These are phyloP conservation scores for Auricularia heimuer DNA, from an alignment of 768 basidiomycete species.

Conservation along the genomic window DNA sequence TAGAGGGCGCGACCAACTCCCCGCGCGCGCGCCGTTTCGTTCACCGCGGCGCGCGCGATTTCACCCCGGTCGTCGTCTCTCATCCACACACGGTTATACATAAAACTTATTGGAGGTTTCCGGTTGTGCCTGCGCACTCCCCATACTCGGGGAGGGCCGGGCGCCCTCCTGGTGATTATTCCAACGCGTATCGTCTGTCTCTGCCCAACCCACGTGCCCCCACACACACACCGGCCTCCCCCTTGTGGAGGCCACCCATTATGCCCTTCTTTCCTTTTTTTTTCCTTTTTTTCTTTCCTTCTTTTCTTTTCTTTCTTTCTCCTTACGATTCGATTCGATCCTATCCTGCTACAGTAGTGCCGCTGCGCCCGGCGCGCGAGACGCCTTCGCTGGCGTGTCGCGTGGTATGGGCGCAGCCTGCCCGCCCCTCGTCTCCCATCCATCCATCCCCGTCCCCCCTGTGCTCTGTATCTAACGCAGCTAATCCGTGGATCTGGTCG, in stretches of 20 bases:
- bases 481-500: not conserved
- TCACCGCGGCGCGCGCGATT: not conserved
- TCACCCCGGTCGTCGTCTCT: not conserved
- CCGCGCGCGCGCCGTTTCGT: too few relatives aligned
- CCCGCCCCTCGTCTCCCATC: too few relatives aligned
- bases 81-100: not conserved
- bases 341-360: not conserved
- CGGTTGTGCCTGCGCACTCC: not conserved
- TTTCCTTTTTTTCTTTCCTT: conserved; percentile 5
- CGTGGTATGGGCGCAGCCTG: too few relatives aligned
- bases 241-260: conserved; percentile 9
- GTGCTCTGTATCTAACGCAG: not conserved
- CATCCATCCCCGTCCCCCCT: not conserved
- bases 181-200: not conserved
- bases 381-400: not conserved
- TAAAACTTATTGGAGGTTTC: not conserved
- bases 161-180: not conserved
- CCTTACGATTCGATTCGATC: not conserved
- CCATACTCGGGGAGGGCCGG: conserved; percentile 2
- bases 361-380: not conserved
- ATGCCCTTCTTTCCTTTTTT: conserved; percentile 6
- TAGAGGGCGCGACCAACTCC: not conserved
- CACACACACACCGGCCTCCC: conserved; percentile 4
- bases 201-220: not conserved
- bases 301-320: not conserved